Base-by-base conservation (phyloP, 2,329 filamentous ascomycete genomes). In the Thielaviopsis ethacetica region DNA sequence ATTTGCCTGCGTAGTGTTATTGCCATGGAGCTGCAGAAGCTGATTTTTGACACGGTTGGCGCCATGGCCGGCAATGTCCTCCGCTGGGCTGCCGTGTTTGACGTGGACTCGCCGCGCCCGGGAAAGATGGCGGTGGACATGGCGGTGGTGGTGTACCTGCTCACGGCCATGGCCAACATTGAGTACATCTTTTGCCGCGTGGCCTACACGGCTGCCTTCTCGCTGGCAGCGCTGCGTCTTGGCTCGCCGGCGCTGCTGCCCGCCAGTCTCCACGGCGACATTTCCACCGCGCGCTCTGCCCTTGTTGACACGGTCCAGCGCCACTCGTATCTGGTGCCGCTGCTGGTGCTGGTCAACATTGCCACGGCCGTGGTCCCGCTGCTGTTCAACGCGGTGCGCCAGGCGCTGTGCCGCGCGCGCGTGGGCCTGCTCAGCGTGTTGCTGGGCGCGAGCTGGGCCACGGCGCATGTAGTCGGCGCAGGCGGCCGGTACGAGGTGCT, bases 401-500 rank as follows among this genome's bases (percentile, higher is more conserved):
- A 51, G 24, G 50, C 60, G 7, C 54, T 58, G 1, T 50, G 15
- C 30, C 19, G 55, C 9, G 62, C 61, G 21, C 49, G 54, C 9
- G 51, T 60, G 1, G 62, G 52, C 27, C n/a, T 62, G 54, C 22
- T 59, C 22, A 10, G 59, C 27, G 41, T 65, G 44, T 41, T 64
- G 17, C 55, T 51, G 30, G 5, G 64, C 10, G 53, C 63, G 2
- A 54, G 60, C 58, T 63, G 53, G 9, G 58, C 38, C 1, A 67
- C 66, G 56, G 64, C 54, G 38, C 62, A 65, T 19, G 24, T 72
- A 26, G 64, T 72, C 58, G 69, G 71, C 19, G 53, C 41, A 27
- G 27, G 50, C 30, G 70, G 71, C 50, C 66, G 64, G 44, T 69
- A 73, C 57, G 73, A 70, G 60, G 65, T 75, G 5, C 65, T 68